Percentiles rank a stretch among this genome's conserved stretches.
phyloP scores from a whole-genome alignment of 345 rosid species.

The Rhodomyrtus tomentosa region DNA sequence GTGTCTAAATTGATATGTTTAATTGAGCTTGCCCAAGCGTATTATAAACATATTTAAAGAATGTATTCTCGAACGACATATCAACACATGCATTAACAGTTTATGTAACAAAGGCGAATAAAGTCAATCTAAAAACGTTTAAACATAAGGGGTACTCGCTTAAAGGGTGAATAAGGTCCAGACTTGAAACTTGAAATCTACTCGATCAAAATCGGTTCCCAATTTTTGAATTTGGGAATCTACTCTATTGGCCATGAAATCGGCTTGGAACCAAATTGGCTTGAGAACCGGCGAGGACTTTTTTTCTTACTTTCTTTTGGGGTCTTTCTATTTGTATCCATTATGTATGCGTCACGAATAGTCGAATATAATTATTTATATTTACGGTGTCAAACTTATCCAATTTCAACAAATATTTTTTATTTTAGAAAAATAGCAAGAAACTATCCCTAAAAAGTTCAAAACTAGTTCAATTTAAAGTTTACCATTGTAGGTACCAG shows the following conservation, averaged over 20 bases:
- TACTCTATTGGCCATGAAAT: neutral
- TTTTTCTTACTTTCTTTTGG: neutral
- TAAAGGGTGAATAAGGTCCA: neutral
- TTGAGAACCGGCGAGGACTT: neutral
- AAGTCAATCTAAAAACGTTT: neutral
- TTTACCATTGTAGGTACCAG: neutral
- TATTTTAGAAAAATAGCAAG: no score
- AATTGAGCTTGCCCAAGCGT: neutral
- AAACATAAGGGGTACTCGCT: neutral
- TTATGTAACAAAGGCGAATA: neutral
- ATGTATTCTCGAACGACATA: neutral
- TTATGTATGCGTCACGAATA: no score
- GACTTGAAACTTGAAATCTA: neutral
- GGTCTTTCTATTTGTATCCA: neutral
- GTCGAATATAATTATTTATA: no score
- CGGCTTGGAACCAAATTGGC: neutral
- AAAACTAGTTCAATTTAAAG: neutral
- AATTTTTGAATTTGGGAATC: neutral
- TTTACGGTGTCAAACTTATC: neutral
- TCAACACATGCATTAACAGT: neutral
- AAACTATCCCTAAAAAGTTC: no score
- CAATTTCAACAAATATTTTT: neutral
- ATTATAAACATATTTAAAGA: neutral
- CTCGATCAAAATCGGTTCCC: neutral
- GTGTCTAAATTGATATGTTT: neutral